Conservation (phyloP, 1,284 basidiomycete species). For the Trichosporon ovoides region DNA sequence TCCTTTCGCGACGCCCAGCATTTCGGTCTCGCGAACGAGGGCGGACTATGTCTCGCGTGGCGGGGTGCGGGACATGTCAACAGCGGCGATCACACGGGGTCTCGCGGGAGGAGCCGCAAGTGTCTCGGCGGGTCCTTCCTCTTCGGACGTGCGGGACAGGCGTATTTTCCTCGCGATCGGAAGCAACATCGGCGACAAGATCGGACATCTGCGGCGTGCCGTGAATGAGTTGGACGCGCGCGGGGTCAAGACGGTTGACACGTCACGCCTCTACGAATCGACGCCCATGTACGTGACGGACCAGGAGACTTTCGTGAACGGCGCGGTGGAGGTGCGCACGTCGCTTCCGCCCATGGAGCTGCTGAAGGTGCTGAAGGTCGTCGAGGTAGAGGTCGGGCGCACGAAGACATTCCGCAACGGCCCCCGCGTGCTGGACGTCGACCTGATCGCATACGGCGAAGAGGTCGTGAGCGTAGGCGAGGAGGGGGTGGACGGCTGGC, state of each 20-base stretch:
- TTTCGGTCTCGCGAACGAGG: constrained; percentile 57
- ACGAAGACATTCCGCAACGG: constrained; percentile 76
- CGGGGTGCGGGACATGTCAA: constrained; percentile 6
- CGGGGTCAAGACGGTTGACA: constrained; percentile 59
- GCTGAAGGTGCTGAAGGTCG: constrained; percentile 63
- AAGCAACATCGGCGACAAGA: constrained; percentile 83
- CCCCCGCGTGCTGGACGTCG: constrained; percentile 85
- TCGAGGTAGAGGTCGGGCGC: constrained; percentile 75
- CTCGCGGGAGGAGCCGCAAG: neutral
- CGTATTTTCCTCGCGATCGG: constrained; percentile 72
- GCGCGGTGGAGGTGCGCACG: constrained; percentile 80
- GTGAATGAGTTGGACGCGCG: constrained; percentile 45
- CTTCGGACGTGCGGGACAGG: neutral
- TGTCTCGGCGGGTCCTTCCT: neutral
- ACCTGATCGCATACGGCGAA: constrained; percentile 77
- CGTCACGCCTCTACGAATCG: constrained; percentile 90
- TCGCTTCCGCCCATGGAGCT: constrained; percentile 61
- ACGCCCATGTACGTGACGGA: constrained; percentile 92
- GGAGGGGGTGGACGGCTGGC: constrained; percentile 52
- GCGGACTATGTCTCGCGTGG: constrained; percentile 35
- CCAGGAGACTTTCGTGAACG: constrained; percentile 86
- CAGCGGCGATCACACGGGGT: neutral
- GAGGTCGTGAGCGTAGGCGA: constrained; percentile 60
- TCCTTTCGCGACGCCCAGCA: constrained; percentile 63
- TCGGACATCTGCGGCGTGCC: constrained; percentile 75